Evolutionary conservation across 805 yeast genomes (phyloP).

Genomic region (Wickerhamiella occidentalis): DNA sequence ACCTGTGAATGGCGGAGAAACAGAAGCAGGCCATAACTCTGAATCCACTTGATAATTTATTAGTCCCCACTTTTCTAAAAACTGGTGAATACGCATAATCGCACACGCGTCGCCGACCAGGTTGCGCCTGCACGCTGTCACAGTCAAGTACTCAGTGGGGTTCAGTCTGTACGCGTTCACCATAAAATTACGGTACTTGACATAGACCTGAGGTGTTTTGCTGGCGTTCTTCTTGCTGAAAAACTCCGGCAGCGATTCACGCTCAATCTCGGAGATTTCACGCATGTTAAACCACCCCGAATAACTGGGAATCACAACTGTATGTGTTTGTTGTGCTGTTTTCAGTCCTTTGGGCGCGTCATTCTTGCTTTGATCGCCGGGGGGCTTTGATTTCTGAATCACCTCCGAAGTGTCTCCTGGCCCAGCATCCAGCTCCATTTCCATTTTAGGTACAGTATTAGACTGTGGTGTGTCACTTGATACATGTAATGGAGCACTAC

Average conservation of each 20-base stretch:
- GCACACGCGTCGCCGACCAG: constrained; percentile 88
- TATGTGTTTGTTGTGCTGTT: constrained; percentile 52
- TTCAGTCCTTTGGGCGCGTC: constrained; percentile 2
- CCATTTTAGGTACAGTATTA: constrained; percentile 5
- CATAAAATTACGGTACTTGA: constrained; percentile 78
- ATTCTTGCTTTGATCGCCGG: background rate
- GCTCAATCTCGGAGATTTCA: constrained; percentile 64
- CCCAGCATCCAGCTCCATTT: constrained; percentile 15
- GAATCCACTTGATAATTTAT: constrained; percentile 87
- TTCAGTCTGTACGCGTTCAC: constrained; percentile 75
- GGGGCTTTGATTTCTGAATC: background rate
- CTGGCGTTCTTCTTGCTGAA: constrained; percentile 50
- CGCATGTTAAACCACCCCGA: constrained; percentile 74
- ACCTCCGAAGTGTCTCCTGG: constrained; percentile 12
- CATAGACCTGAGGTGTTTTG: constrained; percentile 72
- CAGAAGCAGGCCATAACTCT: constrained; percentile 47
- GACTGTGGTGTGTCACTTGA: background rate
- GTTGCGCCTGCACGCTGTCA: constrained; percentile 83
- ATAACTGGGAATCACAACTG: constrained; percentile 77
- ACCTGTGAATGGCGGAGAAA: constrained; percentile 65
- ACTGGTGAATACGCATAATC: constrained; percentile 69
- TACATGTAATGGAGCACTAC: background rate
- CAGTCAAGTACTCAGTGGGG: constrained; percentile 79
- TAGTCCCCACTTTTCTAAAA: constrained; percentile 83
- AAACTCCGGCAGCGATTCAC: constrained; percentile 76